These are phyloP conservation scores for Rutidosis leptorrhynchoides DNA, from an alignment of 129 eudicot genomes.

Conservation along the genomic window DNA sequence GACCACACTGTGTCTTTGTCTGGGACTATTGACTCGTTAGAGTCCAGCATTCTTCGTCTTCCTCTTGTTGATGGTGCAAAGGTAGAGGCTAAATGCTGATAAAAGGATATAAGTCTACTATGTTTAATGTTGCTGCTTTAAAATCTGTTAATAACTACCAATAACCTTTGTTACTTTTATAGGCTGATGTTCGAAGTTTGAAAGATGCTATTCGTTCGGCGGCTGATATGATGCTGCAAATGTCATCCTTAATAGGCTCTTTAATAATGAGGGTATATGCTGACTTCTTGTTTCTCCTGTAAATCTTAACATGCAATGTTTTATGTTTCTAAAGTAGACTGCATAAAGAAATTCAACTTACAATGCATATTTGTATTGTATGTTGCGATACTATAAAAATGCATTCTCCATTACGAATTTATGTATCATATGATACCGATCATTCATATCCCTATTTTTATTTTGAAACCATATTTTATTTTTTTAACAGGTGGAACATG, in stretches of 20 bases:
- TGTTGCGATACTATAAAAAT: neutral
- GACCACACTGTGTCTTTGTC: slow-evolving; percentile 33
- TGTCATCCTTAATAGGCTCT: slow-evolving; percentile 63
- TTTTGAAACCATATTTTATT: neutral
- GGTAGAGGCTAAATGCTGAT: slow-evolving; percentile 18
- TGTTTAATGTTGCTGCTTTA: slow-evolving; percentile 14
- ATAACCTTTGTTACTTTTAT: slow-evolving; percentile 25
- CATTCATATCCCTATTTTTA: neutral
- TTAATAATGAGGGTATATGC: slow-evolving; percentile 64
- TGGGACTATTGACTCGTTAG: slow-evolving; percentile 35
- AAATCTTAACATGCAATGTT: neutral
- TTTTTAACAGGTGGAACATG: slow-evolving; percentile 58
- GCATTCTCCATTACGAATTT: neutral
- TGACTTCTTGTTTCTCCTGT: too few species aligned
- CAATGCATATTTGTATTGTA: neutral
- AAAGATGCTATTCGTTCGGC: slow-evolving; percentile 77
- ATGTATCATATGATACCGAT: neutral
- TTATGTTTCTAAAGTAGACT: neutral
- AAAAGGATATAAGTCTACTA: neutral
- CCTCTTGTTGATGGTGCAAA: slow-evolving; percentile 43
- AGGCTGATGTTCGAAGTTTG: slow-evolving; percentile 64
- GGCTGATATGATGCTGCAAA: slow-evolving; percentile 74
- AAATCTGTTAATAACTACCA: neutral
- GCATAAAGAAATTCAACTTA: neutral
- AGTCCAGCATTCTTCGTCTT: slow-evolving; percentile 42